phyloP scores from a whole-genome alignment of 768 basidiomycete genomes.

The Baorangia bicolor region DNA sequence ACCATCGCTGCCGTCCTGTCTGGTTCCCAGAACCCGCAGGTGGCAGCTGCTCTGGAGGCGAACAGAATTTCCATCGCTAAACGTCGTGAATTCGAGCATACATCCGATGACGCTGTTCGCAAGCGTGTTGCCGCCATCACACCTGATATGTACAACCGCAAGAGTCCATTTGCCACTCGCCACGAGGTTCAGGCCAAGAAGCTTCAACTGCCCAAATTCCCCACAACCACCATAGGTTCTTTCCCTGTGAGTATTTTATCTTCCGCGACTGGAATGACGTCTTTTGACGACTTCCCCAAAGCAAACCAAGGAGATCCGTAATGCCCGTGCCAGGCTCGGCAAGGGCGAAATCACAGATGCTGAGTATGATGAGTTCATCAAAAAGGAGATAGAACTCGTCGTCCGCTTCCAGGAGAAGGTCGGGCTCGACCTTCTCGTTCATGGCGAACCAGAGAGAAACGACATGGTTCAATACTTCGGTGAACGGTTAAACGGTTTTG shows the following conservation, averaged over 20 bases:
- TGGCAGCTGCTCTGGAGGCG: constrained; percentile 75
- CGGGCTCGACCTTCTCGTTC: constrained; percentile 95
- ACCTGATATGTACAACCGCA: constrained; percentile 79
- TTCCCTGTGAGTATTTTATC: constrained; percentile 68
- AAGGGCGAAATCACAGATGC: constrained; percentile 85
- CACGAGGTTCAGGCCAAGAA: constrained; percentile 86
- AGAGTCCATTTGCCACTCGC: constrained; percentile 85
- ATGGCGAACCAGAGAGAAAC: constrained; percentile 98
- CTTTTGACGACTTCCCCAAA: constrained; percentile 29
- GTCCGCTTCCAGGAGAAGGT: constrained; percentile 97
- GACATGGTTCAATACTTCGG: constrained; percentile 99
- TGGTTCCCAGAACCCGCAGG: constrained; percentile 73
- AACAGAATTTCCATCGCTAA: constrained; percentile 90
- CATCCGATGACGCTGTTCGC: constrained; percentile 91
- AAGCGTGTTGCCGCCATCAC: constrained; percentile 94
- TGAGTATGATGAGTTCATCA: constrained; percentile 96
- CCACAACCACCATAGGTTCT: constrained; percentile 97
- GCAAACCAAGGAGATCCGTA: constrained; percentile 99
- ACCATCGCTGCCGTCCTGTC: constrained; percentile 82
- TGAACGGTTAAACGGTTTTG: constrained; percentile 91
- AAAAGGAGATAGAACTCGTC: constrained; percentile 92
- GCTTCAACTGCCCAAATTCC: constrained; percentile 93
- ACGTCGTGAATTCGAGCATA: constrained; percentile 92
- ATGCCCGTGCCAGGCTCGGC: constrained; percentile 90
- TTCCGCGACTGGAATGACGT: neutral